Base-by-base conservation (phyloP, 2,329 filamentous ascomycete species). In the Xylaria sp. region DNA sequence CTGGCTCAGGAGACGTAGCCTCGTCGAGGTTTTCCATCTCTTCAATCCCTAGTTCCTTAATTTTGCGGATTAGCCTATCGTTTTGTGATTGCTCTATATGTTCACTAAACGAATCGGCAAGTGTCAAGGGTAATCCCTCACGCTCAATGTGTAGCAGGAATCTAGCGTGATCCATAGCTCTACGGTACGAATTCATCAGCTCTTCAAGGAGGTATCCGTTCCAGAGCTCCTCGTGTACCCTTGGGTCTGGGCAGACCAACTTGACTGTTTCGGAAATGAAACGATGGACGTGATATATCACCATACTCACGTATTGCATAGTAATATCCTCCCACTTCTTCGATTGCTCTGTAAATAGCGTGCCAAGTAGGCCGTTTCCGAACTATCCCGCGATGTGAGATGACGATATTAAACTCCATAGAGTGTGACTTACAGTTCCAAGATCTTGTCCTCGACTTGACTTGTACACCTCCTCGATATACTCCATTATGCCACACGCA, bases 141-240 rank as follows among this genome's bases (percentile, higher is more conserved):
- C 80, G 78, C 73, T 90, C 86, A n/a, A 87, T 82, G 3, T 78
- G 60, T 3, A 89, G 76, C 2, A 89, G 77, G 61, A 85, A 85
- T 0, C 74, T 73, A 1, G 82, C 80, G 50, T 86, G 81, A 0
- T 82, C 73, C 35, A 86, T 77, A 2, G 85, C 84, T 21, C 66
- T 75, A 48, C 78, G 75, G 65, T 88, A 87, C 2, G 77, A 76
- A 3, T 74, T 71, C 9, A 80, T 61, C 21, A 88, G 73, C 21
- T 82, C 75, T 1, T 86, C 82, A 21, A 82, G 76, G 5, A 88
- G 65, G 21, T 72, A 72, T 2, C 77, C 75, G 1, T 78, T 74
- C 70, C 79, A 75, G 5, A 89, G 73, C 29, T 79, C 78, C 1
- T 79, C 71, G 5, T 78, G 77, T 3, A 87, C 79, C 2, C 76